Percentiles rank a stretch among this genome's conserved stretches.
Evolutionary conservation across 2,329 filamentous ascomycete species (phyloP).

Genomic region (Myotisia sp.): DNA sequence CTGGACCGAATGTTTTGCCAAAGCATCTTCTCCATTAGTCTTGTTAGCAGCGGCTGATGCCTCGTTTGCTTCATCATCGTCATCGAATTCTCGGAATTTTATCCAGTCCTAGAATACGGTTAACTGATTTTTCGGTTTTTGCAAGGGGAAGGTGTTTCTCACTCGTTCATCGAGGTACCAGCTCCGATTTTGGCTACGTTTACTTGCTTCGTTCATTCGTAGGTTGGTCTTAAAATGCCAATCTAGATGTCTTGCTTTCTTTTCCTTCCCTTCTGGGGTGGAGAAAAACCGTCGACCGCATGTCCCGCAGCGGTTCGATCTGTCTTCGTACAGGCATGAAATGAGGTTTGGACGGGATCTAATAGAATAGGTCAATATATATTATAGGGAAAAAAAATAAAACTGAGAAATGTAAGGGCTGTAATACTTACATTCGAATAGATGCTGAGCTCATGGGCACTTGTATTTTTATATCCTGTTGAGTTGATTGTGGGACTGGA

Average conservation of each 20-base stretch:
- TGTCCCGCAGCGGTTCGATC: constrained; percentile 76
- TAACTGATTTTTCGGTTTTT: constrained; percentile 1
- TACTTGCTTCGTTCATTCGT: constrained; percentile 71
- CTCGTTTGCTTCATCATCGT: constrained; percentile 39
- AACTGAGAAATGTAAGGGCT: constrained; percentile 12
- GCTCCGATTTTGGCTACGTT: constrained; percentile 74
- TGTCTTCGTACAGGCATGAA: constrained; percentile 59
- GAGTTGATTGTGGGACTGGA: constrained; percentile 21
- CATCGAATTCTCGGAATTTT: constrained; percentile 64
- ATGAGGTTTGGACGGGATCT: constrained; percentile 65
- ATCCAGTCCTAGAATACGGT: constrained; percentile 60
- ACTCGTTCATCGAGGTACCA: constrained; percentile 89
- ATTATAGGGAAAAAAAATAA: background rate
- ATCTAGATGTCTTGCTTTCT: constrained; percentile 86
- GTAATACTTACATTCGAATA: constrained; percentile 53
- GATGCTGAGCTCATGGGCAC: constrained; percentile 50
- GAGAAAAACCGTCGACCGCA: constrained; percentile 77
- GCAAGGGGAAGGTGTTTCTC: constrained; percentile 24
- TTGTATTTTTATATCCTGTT: constrained; percentile 19
- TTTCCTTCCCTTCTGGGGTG: constrained; percentile 62
- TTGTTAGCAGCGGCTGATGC: constrained; percentile 27
- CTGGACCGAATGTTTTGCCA: constrained; percentile 42
- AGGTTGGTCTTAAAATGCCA: constrained; percentile 96
- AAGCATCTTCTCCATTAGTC: constrained; percentile 25
- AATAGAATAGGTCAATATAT: constrained; percentile 6